Evolutionary conservation across 768 basidiomycete species (phyloP), one percentile per base, ranked within the genome.

Genomic region (Cystofilobasidium ferigula): DNA sequence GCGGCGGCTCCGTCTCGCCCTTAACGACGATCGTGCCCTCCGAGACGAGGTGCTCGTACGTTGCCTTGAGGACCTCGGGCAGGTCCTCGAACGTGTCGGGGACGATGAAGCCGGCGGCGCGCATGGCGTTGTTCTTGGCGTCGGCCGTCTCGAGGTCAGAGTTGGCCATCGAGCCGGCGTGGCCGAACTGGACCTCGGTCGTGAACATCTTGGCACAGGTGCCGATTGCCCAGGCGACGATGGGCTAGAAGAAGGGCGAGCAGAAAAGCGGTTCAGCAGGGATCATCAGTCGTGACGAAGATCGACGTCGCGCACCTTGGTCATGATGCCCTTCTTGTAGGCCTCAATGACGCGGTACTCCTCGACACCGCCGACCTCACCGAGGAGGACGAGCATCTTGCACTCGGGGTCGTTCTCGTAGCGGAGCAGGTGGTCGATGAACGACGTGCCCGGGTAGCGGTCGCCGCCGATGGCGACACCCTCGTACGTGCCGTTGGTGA

Each of bases 151-250:
- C 95, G 76, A 87, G 77, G 71, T 92, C 91, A 70, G 90, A 92
- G 82, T 98, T 95, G 69, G 94, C 95, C 87, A 99, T 89, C 54
- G 85, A 87, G 30, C 95, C 95, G 57, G 95, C 95, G 79, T 99
- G 95, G 24, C 95, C 95, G 78, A 98, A 99, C 79, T 98, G 95
- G 61, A 98, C 95, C 78, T 97, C 95, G 57, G 95, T 97, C 48
- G 91, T 81, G 81, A 98, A 99, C 95, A 99, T 98, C 85, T 95
- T 95, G 73, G 95, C 95, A 77, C 95, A 99, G 48, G 95, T 99
- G 69, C 95, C 94, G 72, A 99, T 99, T 42, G 95, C 91, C 95
- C 95, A 99, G 34, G 95, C 95, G 71, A 99, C 89, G 76, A 98
- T 94, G 62, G 95, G 95, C 51, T 54, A 47, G 13, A 9, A 42